These are phyloP conservation scores for Flaveria trinervia DNA, from an alignment of 129 eudicot genomes.

Conservation along the genomic window DNA sequence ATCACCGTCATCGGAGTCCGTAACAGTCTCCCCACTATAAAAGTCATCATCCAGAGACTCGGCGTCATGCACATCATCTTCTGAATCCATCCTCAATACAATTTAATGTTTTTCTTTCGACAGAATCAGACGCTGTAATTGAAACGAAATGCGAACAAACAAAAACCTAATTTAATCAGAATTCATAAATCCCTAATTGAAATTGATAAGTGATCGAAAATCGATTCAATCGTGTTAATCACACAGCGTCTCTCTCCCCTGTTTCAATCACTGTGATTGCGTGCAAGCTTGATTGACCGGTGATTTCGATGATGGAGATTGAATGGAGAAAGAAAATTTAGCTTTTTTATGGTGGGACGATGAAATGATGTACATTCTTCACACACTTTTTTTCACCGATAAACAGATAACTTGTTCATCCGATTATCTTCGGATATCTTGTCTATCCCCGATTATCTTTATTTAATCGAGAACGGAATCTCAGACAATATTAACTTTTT, in stretches of 20 bases:
- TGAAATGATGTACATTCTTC: constrained; percentile 4
- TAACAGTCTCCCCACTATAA: constrained; percentile 65
- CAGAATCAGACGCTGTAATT: constrained; percentile 13
- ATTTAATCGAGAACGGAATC: no score
- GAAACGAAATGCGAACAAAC: not conserved
- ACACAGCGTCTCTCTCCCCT: constrained; percentile 2
- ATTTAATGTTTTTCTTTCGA: not conserved
- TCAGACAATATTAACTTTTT: no score
- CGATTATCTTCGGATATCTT: no score
- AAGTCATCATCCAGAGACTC: constrained; percentile 71
- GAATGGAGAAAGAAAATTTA: constrained; percentile 29
- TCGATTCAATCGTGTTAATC: constrained; percentile 5
- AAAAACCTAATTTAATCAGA: constrained; percentile 18
- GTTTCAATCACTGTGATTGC: constrained; percentile 12
- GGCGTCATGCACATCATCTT: constrained; percentile 77
- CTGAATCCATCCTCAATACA: constrained; percentile 54
- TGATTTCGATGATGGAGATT: constrained; percentile 34
- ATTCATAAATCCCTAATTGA: constrained; percentile 25
- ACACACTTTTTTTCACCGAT: not conserved
- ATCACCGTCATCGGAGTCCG: constrained; percentile 57
- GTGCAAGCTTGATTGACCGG: constrained; percentile 10
- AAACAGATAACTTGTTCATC: no score
- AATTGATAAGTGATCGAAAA: not conserved
- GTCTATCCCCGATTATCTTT: no score
- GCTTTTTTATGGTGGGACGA: constrained; percentile 21